Evolutionary conservation across 2,329 filamentous ascomycete species (phyloP), one percentile per base, ranked within the genome.

Genomic region (Penicillium hesseltinei): DNA sequence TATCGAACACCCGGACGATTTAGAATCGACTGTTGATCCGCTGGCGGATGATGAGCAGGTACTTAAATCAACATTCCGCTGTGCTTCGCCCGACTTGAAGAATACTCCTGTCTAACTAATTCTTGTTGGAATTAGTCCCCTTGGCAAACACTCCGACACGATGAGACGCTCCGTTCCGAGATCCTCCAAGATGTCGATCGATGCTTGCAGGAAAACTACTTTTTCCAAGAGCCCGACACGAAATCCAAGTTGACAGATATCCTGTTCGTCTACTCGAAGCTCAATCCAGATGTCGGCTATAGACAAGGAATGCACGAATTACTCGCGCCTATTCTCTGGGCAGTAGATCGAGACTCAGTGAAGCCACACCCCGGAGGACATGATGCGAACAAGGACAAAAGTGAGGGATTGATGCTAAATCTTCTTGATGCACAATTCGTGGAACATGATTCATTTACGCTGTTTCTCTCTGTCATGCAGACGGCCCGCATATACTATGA

Each of bases 261-360:
- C 33, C 80, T 99, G 35, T 99, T 97, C 74, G 84, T 99, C 63
- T 97, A 92, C 76, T 94, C 92, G 77, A 97, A 96, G 74, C 83
- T 95, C 52, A 91, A 97, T 69, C 91, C 91, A 2, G 86, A 88
- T 64, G 82, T 91, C 53, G 91, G 91, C 17, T 99, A 99, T 72
- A 86, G 94, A n/a, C 94, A 99, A 77, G 94, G 94, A 11, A 99
- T 99, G 93, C 94, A 99, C 72, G 94, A 99, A 75, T 80, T 99
- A 43, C 81, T 97, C 15, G 94, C 94, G 0, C 92, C 94, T 0
- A 86, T 99, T 38, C 79, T 97, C 7, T 91, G 91, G 82, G 89
- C 91, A 2, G 78, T 97, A 6, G 86, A 92, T 65, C 82, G 88
- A 65, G 94, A 99, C 76, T 88, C 92, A 7, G 79, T 96, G 50